Evolutionary conservation across 2,329 filamentous ascomycete species (phyloP), one percentile per base, ranked within the genome.

Genomic region (Arachnomyces sp.): DNA sequence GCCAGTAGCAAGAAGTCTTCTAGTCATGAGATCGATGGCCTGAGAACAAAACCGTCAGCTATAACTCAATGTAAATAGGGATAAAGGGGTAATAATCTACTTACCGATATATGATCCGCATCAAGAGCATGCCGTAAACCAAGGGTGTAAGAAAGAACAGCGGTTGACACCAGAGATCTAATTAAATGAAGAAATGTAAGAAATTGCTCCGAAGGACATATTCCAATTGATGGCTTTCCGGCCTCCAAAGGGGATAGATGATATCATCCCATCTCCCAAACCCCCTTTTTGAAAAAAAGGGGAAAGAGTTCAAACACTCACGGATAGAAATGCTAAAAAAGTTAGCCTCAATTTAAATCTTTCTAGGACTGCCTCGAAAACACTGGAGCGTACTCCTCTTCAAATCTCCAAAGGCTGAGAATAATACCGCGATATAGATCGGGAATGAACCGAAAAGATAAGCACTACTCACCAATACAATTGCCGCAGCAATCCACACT

Each of bases 121-220:
- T 96, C 92, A 33, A 96, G 77, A n/a, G 90, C 90, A 69, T 96
- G 90, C 31, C 90, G 82, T 9, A 96, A 74, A 2, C 90, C 90
- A 8, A 96, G 75, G 0, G 86, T 86, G 61, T 93, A 96, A 17
- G 89, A 81, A 1, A 96, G 75, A 2, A 89, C 79, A 1, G 88
- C 86, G 2, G 88, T 82, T 2, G 84, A 84, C 36, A 89, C 77
- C 46, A 95, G 74, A 0, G 72, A 66, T 1, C 72, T 76, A 44
- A 9, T 5, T 25, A 5, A 5, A 25, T 5, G 20, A 5, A 25
- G n/a, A 25, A 25, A 25, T 9, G 20, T 5, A 25, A n/a, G n/a
- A n/a, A n/a, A n/a, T n/a, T n/a, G n/a, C n/a, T n/a, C n/a, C n/a
- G n/a, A n/a, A n/a, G n/a, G n/a, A n/a, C n/a, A n/a, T n/a, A n/a